A percentile compares a stretch with the other conserved stretches of the same genome.
Conservation (phyloP, 768 basidiomycete species). For the Russula dissimulans region DNA sequence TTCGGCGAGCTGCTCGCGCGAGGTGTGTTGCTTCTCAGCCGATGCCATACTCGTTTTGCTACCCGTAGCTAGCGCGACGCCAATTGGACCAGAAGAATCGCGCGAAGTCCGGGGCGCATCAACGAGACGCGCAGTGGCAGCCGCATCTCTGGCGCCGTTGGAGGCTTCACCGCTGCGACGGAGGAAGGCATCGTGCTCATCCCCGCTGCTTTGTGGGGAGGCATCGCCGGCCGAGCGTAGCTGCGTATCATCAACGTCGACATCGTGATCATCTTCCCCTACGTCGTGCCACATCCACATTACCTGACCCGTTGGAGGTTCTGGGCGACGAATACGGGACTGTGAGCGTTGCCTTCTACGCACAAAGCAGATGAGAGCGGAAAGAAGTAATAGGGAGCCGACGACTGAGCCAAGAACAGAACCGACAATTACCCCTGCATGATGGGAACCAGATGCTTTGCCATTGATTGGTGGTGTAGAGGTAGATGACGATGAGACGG, state of each 20-base stretch:
- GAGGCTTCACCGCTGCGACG: constrained; percentile 26
- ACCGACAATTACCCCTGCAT: constrained; percentile 12
- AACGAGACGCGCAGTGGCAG: constrained; percentile 14
- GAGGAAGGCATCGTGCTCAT: constrained; percentile 60
- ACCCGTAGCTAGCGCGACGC: constrained; percentile 4
- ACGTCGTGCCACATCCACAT: constrained; percentile 21
- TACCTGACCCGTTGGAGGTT: constrained; percentile 4
- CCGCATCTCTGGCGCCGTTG: not conserved
- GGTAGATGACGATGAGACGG: not conserved
- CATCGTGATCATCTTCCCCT: constrained; percentile 3
- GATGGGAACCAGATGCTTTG: not conserved
- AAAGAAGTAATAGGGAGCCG: constrained; percentile 15
- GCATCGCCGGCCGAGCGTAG: constrained; percentile 45
- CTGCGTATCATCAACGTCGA: constrained; percentile 16
- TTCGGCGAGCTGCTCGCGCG: constrained; percentile 10
- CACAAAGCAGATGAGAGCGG: constrained; percentile 22
- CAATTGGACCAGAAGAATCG: constrained; percentile 5
- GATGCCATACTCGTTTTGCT: not conserved
- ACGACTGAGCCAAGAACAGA: constrained; percentile 16
- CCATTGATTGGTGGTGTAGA: not conserved
- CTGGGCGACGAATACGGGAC: not conserved
- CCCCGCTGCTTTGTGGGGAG: constrained; percentile 59
- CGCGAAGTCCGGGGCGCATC: not conserved
- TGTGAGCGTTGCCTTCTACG: constrained; percentile 29
- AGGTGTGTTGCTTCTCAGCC: constrained; percentile 1